Conservation (phyloP, 371 early-diverging fungal species). For the Dinochytrium kinnereticum region DNA sequence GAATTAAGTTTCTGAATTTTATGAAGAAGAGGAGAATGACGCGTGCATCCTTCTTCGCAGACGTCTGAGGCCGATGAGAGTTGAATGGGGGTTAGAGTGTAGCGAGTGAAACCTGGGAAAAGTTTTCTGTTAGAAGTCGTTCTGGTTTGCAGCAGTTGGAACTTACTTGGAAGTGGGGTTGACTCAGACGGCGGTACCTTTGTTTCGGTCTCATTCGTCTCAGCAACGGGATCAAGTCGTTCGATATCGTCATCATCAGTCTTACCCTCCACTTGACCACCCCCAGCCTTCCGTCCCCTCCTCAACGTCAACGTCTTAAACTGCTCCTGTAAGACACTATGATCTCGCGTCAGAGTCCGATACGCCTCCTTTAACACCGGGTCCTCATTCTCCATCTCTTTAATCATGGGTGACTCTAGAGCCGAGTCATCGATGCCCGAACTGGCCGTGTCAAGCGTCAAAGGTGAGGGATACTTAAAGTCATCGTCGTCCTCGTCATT, state of each 20-base stretch:
- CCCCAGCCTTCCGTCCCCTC: background rate
- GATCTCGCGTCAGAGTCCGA: conserved; percentile 1
- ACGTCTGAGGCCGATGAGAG: background rate
- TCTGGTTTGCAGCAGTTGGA: too few relatives aligned
- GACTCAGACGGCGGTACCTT: too few relatives aligned
- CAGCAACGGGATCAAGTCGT: too few relatives aligned
- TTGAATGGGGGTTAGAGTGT: conserved; percentile 13
- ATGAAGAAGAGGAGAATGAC: conserved; percentile 14
- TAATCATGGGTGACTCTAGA: background rate
- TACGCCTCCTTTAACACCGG: conserved; percentile 12
- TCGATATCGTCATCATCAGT: background rate
- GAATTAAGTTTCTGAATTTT: conserved; percentile 12
- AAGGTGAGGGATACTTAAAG: background rate
- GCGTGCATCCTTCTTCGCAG: conserved; percentile 8
- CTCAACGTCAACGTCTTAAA: conserved; percentile 16
- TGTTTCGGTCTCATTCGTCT: too few relatives aligned
- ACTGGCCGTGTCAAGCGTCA: background rate
- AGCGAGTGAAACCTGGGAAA: conserved; percentile 5
- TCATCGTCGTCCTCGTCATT: background rate
- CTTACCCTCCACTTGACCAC: background rate
- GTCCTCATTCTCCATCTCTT: conserved; percentile 5
- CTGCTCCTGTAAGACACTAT: background rate
- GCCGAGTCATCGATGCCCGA: background rate
- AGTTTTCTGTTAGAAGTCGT: too few relatives aligned
- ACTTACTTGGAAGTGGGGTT: too few relatives aligned